These are phyloP conservation scores for Penicillium vulpinum DNA, from an alignment of 2,329 filamentous ascomycete species.

Conservation along the genomic window DNA sequence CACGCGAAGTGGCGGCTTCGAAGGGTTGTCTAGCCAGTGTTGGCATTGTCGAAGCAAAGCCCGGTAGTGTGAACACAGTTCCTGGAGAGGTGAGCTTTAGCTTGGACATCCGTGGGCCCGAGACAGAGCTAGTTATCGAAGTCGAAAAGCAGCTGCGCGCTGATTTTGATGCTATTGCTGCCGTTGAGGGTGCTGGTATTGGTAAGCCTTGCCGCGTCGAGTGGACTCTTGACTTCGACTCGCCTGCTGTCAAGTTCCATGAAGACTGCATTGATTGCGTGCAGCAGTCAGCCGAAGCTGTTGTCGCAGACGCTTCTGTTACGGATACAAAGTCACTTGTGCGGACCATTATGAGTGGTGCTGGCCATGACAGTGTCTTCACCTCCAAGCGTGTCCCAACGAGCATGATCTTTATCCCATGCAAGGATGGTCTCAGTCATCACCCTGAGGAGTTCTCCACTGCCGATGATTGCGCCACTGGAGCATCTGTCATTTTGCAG, in stretches of 20 bases:
- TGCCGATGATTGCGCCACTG: conserved; percentile 59
- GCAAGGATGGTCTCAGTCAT: conserved; percentile 63
- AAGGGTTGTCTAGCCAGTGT: conserved; percentile 66
- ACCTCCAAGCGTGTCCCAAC: conserved; percentile 61
- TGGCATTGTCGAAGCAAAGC: conserved; percentile 66
- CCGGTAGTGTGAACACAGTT: conserved; percentile 72
- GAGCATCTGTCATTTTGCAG: conserved; percentile 47
- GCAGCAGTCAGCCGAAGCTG: conserved; percentile 57
- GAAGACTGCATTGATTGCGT: conserved; percentile 67
- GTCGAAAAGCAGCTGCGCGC: conserved; percentile 58
- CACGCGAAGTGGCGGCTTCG: conserved; percentile 62
- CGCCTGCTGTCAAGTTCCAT: conserved; percentile 64
- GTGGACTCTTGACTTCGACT: conserved; percentile 63
- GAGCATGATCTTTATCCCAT: conserved; percentile 68
- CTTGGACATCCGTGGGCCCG: conserved; percentile 65
- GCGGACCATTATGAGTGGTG: conserved; percentile 60
- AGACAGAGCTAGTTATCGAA: conserved; percentile 57
- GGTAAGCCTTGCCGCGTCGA: conserved; percentile 55
- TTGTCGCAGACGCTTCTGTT: conserved; percentile 54
- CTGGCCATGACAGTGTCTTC: conserved; percentile 67
- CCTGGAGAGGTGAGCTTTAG: conserved; percentile 67
- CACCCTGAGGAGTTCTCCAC: conserved; percentile 64
- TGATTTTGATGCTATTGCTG: conserved; percentile 62
- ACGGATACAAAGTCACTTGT: conserved; percentile 45
- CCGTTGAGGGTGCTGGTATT: conserved; percentile 55